Percentiles rank a stretch among this genome's conserved stretches.
Conservation (phyloP, 148 eudicot species). For the Vaccinium darrowii region DNA sequence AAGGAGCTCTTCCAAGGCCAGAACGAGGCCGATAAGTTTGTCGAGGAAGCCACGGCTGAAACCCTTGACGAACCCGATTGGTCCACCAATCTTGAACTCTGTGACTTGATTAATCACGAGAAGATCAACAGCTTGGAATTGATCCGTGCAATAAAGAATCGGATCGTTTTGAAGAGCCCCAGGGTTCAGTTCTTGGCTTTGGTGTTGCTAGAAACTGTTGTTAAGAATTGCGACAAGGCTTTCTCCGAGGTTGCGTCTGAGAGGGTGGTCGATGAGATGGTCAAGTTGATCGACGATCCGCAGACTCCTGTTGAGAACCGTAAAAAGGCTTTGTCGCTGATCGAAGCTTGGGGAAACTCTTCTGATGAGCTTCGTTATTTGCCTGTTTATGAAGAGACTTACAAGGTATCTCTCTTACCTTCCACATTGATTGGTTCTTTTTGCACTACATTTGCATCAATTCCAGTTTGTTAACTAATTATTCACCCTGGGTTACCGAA, state of each 20-base stretch:
- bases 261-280: conserved; percentile 98
- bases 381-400: conserved; percentile 97
- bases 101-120: conserved; percentile 88
- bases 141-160: conserved; percentile 74
- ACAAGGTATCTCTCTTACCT: conserved; percentile 48
- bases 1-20: conserved; percentile 90
- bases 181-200: conserved; percentile 82
- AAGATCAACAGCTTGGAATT: conserved; percentile 75
- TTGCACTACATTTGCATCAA: background rate
- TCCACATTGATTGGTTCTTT: background rate
- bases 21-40: conserved; percentile 79
- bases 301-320: conserved; percentile 87
- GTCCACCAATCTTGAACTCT: conserved; percentile 88
- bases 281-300: conserved; percentile 94
- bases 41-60: conserved; percentile 94
- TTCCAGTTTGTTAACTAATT: background rate
- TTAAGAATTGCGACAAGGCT: conserved; percentile 93
- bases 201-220: conserved; percentile 85
- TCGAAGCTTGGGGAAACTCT: conserved; percentile 98
- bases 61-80: conserved; percentile 87
- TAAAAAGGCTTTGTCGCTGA: conserved; percentile 73
- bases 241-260: conserved; percentile 96
- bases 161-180: conserved; percentile 74
- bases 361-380: conserved; percentile 88
- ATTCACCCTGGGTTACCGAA: background rate